Evolutionary conservation across 2,329 filamentous ascomycete species (phyloP).

Genomic region (Pestalotiopsis sp.): DNA sequence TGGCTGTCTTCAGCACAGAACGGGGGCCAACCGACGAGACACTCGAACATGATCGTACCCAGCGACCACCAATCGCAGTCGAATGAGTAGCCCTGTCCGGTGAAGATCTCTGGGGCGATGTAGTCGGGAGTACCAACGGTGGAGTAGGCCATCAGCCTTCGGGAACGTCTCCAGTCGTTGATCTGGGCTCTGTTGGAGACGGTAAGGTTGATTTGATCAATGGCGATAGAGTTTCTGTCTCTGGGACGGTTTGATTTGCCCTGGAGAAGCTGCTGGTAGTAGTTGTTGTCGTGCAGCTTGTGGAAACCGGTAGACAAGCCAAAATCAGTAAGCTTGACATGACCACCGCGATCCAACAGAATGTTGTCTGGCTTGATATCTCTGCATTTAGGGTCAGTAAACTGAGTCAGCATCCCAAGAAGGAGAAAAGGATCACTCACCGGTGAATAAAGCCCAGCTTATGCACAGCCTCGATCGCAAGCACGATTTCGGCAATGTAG

Average conservation of each 20-base stretch:
- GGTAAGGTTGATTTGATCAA: slow-evolving; percentile 97
- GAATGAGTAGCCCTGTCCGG: slow-evolving; percentile 92
- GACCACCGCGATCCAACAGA: slow-evolving; percentile 88
- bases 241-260: slow-evolving; percentile 72
- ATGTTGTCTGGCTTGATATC: slow-evolving; percentile 99
- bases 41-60: slow-evolving; percentile 99
- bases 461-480: slow-evolving; percentile 98
- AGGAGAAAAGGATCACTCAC: slow-evolving; percentile 47
- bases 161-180: slow-evolving; percentile 97
- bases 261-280: slow-evolving; percentile 95
- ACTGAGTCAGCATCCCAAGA: background rate
- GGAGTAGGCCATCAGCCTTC: slow-evolving; percentile 94
- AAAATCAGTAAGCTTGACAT: slow-evolving; percentile 98
- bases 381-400: slow-evolving; percentile 47
- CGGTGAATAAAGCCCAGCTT: slow-evolving; percentile 98
- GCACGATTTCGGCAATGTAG: slow-evolving; percentile 97
- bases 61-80: slow-evolving; percentile 99
- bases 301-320: slow-evolving; percentile 97
- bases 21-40: slow-evolving; percentile 95
- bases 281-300: slow-evolving; percentile 95
- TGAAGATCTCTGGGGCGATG: slow-evolving; percentile 98
- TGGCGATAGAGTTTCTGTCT: slow-evolving; percentile 90
- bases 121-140: slow-evolving; percentile 98
- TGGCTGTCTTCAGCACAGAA: slow-evolving; percentile 98
- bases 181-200: slow-evolving; percentile 97